phyloP scores from a whole-genome alignment of 345 rosid species.

The Moricandia moricandioides region DNA sequence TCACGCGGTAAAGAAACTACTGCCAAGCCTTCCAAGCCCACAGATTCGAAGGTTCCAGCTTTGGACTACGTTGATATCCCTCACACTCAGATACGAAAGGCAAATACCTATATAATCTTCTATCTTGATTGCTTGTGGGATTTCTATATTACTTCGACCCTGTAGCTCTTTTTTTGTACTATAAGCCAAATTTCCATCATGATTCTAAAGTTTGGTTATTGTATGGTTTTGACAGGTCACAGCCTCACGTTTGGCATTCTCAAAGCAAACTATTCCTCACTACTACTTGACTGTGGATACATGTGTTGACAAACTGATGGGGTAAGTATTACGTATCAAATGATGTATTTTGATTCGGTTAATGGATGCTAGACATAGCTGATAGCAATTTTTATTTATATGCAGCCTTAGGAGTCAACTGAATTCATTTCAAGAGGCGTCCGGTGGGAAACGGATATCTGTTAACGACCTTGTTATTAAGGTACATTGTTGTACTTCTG shows the following conservation, averaged over 20 bases:
- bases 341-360: background rate
- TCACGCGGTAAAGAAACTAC: conserved; percentile 66
- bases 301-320: conserved; percentile 88
- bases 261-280: conserved; percentile 97
- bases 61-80: conserved; percentile 88
- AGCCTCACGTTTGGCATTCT: conserved; percentile 82
- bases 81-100: conserved; percentile 95
- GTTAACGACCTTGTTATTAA: conserved; percentile 94
- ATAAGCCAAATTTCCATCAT: background rate
- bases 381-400: conserved; percentile 6
- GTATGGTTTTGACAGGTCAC: conserved; percentile 60
- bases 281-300: conserved; percentile 89
- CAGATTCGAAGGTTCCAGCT: conserved; percentile 45
- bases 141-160: background rate
- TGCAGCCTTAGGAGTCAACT: conserved; percentile 76
- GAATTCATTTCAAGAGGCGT: conserved; percentile 80
- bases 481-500: conserved; percentile 46
- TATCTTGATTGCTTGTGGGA: background rate
- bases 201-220: conserved; percentile 16
- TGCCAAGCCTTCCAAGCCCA: conserved; percentile 49
- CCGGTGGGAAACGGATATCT: conserved; percentile 90
- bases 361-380: background rate
- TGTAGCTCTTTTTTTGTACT: background rate
- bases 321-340: conserved; percentile 44
- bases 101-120: conserved; percentile 3